These are phyloP conservation scores for Coniosporium tulheliwenetii DNA, from an alignment of 2,329 filamentous ascomycete species.

Conservation along the genomic window DNA sequence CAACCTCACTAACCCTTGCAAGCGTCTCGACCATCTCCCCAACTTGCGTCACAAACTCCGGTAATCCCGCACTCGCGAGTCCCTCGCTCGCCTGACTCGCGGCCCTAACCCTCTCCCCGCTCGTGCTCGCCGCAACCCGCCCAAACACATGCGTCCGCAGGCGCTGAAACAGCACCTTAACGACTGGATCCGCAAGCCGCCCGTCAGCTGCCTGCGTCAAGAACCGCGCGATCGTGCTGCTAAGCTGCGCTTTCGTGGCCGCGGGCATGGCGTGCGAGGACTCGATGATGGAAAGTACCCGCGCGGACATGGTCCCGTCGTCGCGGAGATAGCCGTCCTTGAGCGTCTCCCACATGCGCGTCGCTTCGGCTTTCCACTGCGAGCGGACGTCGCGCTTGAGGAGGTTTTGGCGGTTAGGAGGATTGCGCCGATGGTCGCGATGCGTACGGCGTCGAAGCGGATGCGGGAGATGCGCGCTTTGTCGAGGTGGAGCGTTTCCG, in stretches of 20 bases:
- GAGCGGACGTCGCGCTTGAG: slow-evolving; percentile 66
- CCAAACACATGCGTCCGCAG: slow-evolving; percentile 50
- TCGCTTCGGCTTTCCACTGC: slow-evolving; percentile 61
- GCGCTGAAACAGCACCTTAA: slow-evolving; percentile 53
- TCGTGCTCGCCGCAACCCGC: slow-evolving; percentile 48
- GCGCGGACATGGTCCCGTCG: slow-evolving; percentile 18
- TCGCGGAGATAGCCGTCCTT: slow-evolving; percentile 34
- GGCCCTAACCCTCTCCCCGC: slow-evolving; percentile 54
- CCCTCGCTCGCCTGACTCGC: slow-evolving; percentile 55
- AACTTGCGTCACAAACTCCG: slow-evolving; percentile 57
- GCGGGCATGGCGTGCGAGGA: slow-evolving; percentile 34
- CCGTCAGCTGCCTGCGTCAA: slow-evolving; percentile 36
- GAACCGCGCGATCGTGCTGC: slow-evolving; percentile 28
- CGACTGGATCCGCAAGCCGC: slow-evolving; percentile 41
- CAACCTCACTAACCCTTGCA: slow-evolving; percentile 47
- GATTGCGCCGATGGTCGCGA: slow-evolving; percentile 60
- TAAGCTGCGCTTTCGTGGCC: slow-evolving; percentile 26
- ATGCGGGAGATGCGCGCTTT: slow-evolving; percentile 43
- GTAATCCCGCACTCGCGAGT: slow-evolving; percentile 52
- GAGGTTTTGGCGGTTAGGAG: slow-evolving; percentile 69
- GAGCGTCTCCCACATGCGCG: slow-evolving; percentile 54
- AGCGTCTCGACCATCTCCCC: slow-evolving; percentile 55
- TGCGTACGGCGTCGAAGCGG: slow-evolving; percentile 42
- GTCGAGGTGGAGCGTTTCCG: slow-evolving; percentile 62
- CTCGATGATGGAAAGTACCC: slow-evolving; percentile 32